phyloP scores from a whole-genome alignment of 345 rosid genomes.

The Boechera divaricarpa region DNA sequence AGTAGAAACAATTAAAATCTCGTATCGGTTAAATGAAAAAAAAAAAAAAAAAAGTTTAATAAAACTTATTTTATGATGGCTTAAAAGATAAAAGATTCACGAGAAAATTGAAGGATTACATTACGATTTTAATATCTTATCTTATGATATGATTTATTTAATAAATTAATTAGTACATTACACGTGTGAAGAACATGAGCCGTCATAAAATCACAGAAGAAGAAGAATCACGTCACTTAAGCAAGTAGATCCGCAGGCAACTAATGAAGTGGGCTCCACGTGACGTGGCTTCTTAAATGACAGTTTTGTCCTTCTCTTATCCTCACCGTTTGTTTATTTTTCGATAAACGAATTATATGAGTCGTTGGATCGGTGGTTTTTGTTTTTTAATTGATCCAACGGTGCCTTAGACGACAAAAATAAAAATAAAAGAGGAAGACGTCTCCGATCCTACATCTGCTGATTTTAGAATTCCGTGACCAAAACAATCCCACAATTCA shows the following conservation, averaged over 20 bases:
- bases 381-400: background rate
- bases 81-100: too few species aligned
- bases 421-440: background rate
- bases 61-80: background rate
- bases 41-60: background rate
- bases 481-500: background rate
- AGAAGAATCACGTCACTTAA: background rate
- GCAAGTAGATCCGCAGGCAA: too few species aligned
- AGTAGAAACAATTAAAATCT: background rate
- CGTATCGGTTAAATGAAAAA: background rate
- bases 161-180: background rate
- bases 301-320: background rate
- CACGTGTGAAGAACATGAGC: background rate
- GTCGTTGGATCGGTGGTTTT: slow-evolving; percentile 14
- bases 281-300: slow-evolving; percentile 5
- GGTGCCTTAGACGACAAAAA: background rate
- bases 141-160: too few species aligned
- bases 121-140: too few species aligned
- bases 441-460: background rate
- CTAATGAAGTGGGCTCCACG: background rate
- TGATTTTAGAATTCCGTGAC: background rate
- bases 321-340: background rate
- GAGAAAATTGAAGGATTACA: too few species aligned
- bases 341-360: background rate
- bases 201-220: background rate